A percentile compares a stretch with the other conserved stretches of the same genome.
Conservation (phyloP, 495 filamentous ascomycete species). For the Neurospora sp. region DNA sequence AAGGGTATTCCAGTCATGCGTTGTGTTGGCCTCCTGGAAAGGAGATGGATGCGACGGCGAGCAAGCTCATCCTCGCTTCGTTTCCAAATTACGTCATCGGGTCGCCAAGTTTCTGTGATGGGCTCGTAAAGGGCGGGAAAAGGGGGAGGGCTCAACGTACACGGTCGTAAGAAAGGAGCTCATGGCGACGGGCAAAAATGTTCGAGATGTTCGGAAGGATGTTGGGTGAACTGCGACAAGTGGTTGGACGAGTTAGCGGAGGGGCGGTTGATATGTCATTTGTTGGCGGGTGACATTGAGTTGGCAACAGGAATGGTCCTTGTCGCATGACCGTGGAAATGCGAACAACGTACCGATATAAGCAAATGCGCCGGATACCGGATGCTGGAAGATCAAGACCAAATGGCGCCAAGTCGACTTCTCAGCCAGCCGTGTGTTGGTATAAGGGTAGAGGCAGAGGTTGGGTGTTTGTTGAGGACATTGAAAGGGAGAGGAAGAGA, state of each 20-base stretch:
- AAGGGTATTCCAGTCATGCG: background rate
- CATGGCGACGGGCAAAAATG: constrained; percentile 13
- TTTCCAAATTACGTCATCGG: background rate
- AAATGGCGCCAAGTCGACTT: background rate
- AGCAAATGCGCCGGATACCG: constrained; percentile 1
- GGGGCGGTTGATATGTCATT: background rate
- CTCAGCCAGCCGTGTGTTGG: background rate
- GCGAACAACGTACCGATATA: constrained; percentile 8
- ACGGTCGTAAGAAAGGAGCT: constrained; percentile 29
- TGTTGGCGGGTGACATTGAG: constrained; percentile 22
- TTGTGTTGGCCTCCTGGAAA: background rate
- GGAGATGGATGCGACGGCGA: background rate
- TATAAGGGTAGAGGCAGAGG: background rate
- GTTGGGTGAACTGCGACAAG: constrained; percentile 14
- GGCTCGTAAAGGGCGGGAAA: constrained; percentile 2
- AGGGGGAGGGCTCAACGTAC: constrained; percentile 13
- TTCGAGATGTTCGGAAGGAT: constrained; percentile 5
- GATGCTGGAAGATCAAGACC: background rate
- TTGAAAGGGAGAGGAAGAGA: background rate
- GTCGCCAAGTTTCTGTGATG: constrained; percentile 1
- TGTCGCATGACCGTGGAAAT: constrained; percentile 4
- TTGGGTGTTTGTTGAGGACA: background rate
- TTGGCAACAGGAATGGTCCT: constrained; percentile 1
- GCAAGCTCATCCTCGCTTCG: background rate
- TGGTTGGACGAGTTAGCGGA: background rate